A percentile compares a stretch with the other conserved stretches of the same genome.
phyloP scores from a whole-genome alignment of 2,329 filamentous ascomycete genomes.

The Pseudocercospora pini-densiflorae region DNA sequence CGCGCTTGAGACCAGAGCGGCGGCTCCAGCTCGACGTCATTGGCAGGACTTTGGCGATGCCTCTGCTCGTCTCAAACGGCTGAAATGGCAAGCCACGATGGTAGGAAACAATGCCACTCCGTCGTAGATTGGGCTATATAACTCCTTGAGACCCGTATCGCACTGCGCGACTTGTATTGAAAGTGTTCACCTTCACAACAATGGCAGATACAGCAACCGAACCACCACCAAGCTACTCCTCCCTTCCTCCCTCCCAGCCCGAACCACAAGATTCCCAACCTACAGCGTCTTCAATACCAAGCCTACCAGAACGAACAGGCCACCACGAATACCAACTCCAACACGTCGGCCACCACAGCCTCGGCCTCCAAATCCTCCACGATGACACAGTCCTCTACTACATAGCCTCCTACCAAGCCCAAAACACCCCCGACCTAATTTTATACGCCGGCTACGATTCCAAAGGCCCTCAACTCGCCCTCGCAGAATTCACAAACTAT shows the following conservation, averaged over 20 bases:
- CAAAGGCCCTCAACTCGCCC: constrained; percentile 26
- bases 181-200: not conserved
- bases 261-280: not conserved
- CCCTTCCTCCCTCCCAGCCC: not conserved
- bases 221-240: constrained; percentile 3
- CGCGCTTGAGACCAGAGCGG: not conserved
- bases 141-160: too few species aligned
- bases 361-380: constrained; percentile 21
- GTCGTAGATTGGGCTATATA: not conserved
- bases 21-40: too few species aligned
- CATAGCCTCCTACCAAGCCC: constrained; percentile 20
- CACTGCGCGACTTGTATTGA: not conserved
- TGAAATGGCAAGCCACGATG: not conserved
- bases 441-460: constrained; percentile 29
- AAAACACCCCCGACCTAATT: constrained; percentile 24
- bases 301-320: not conserved
- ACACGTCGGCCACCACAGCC: not conserved
- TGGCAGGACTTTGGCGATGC: too few species aligned
- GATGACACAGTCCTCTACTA: constrained; percentile 26
- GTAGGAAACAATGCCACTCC: not conserved
- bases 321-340: constrained; percentile 19
- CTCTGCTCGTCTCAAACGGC: too few species aligned
- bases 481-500: constrained; percentile 15
- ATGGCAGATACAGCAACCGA: constrained; percentile 3
- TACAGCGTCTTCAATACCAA: not conserved